Percentiles rank a stretch among this genome's conserved stretches.
phyloP scores from a whole-genome alignment of 2,329 filamentous ascomycete genomes.

The Parastagonospora avenae region DNA sequence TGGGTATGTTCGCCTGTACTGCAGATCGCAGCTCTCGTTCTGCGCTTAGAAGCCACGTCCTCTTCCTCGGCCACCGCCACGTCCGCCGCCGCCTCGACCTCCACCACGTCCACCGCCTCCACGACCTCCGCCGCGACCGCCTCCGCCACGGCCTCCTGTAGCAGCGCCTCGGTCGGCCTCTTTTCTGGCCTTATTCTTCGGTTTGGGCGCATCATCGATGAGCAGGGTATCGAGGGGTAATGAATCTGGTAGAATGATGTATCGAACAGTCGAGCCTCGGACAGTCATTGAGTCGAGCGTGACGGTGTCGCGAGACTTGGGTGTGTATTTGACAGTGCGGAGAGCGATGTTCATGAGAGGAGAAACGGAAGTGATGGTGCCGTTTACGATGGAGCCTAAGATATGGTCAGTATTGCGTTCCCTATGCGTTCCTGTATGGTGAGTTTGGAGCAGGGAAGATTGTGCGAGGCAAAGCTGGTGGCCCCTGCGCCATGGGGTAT shows the following conservation, averaged over 20 bases:
- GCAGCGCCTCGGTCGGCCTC: constrained; percentile 66
- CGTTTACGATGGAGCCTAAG: constrained; percentile 89
- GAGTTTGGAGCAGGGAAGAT: not conserved
- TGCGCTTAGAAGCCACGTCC: constrained; percentile 41
- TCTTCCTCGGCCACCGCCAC: constrained; percentile 50
- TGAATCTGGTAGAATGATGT: constrained; percentile 94
- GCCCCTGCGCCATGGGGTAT: too few species aligned
- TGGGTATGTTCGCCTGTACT: constrained; percentile 5
- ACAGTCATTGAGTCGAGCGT: constrained; percentile 95
- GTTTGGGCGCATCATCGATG: constrained; percentile 95
- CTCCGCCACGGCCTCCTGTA: constrained; percentile 54
- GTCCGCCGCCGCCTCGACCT: constrained; percentile 46
- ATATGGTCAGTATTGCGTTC: constrained; percentile 3
- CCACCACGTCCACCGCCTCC: constrained; percentile 42
- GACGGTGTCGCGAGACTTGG: constrained; percentile 84
- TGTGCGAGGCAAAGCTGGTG: not conserved
- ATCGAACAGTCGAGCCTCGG: constrained; percentile 92
- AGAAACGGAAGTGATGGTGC: constrained; percentile 94
- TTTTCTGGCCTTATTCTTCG: constrained; percentile 99
- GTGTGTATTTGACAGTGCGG: constrained; percentile 95
- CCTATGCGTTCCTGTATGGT: too few species aligned
- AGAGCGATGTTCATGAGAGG: constrained; percentile 99
- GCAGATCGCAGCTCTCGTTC: constrained; percentile 1
- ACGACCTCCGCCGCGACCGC: constrained; percentile 55
- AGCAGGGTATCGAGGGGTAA: constrained; percentile 93